Conservation (phyloP, 164 flowering plant species). For the Sedum album region DNA sequence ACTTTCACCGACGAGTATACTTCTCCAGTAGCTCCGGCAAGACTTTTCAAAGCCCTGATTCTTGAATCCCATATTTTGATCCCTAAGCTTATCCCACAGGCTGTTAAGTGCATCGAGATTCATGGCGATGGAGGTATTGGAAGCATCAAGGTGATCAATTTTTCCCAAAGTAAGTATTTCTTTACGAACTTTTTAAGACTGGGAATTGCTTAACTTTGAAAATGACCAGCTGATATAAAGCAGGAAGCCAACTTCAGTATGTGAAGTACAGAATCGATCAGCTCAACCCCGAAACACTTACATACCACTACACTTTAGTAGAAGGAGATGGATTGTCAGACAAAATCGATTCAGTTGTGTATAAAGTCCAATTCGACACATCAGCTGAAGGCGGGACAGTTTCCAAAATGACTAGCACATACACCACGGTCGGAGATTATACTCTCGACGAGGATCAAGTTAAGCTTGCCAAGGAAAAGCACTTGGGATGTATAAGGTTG, state of each 20-base stretch:
- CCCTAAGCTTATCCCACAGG: not conserved
- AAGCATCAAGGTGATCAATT: not conserved
- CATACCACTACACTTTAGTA: not conserved
- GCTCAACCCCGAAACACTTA: not conserved
- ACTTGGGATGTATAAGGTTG: slow-evolving; percentile 1
- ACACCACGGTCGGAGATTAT: not conserved
- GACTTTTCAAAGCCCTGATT: not conserved
- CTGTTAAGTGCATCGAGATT: not conserved
- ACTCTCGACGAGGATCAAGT: not conserved
- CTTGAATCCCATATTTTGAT: not conserved
- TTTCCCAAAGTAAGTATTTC: not conserved
- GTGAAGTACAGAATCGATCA: not conserved
- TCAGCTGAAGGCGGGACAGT: not conserved
- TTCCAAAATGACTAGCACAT: not conserved
- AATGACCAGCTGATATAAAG: not conserved
- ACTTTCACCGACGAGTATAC: slow-evolving; percentile 1
- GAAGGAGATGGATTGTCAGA: not conserved
- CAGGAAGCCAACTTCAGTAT: not conserved
- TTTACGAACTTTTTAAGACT: not conserved
- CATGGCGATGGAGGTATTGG: slow-evolving; percentile 2
- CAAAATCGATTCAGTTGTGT: not conserved
- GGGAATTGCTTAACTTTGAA: no score
- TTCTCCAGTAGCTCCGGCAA: not conserved
- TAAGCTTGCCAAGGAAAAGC: not conserved
- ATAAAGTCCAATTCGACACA: not conserved